Conservation (phyloP, 2,329 filamentous ascomycete genomes). For the Aspergillus phoenicis region DNA sequence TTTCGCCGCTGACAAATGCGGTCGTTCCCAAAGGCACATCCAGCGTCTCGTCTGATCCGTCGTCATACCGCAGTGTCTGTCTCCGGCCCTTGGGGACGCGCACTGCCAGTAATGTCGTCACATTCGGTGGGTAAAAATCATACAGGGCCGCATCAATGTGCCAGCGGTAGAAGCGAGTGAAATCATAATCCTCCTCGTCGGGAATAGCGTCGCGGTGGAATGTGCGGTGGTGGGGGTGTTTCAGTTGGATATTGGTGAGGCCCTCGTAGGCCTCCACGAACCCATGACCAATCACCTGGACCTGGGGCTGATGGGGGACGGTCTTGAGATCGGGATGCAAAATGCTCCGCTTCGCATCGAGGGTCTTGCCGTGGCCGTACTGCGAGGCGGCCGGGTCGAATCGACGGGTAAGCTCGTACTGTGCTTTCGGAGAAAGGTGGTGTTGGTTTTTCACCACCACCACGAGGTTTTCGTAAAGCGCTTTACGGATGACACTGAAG, state of each 20-base stretch:
- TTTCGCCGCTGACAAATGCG: constrained; percentile 71
- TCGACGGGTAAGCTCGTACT: constrained; percentile 71
- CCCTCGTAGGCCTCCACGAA: constrained; percentile 70
- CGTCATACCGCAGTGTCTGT: constrained; percentile 73
- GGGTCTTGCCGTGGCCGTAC: constrained; percentile 76
- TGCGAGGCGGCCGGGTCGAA: constrained; percentile 68
- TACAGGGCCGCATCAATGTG: constrained; percentile 80
- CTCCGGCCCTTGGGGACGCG: constrained; percentile 66
- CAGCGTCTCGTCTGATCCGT: constrained; percentile 67
- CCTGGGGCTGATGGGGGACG: constrained; percentile 76
- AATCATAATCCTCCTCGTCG: constrained; percentile 59
- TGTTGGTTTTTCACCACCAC: constrained; percentile 71
- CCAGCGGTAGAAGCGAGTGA: constrained; percentile 72
- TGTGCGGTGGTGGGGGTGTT: constrained; percentile 75
- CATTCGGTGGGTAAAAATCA: constrained; percentile 71
- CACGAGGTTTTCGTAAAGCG: constrained; percentile 69
- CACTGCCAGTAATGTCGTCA: constrained; percentile 74
- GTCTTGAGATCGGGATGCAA: constrained; percentile 80
- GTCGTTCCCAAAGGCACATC: constrained; percentile 74
- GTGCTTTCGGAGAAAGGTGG: constrained; percentile 66
- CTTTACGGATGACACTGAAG: constrained; percentile 64
- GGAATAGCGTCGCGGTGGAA: constrained; percentile 71
- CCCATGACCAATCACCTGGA: constrained; percentile 79
- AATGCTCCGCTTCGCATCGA: constrained; percentile 66
- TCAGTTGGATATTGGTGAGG: constrained; percentile 66